These are phyloP conservation scores for Eimeria falciformis DNA, from an alignment of 169 alveolate species.

Conservation along the genomic window DNA sequence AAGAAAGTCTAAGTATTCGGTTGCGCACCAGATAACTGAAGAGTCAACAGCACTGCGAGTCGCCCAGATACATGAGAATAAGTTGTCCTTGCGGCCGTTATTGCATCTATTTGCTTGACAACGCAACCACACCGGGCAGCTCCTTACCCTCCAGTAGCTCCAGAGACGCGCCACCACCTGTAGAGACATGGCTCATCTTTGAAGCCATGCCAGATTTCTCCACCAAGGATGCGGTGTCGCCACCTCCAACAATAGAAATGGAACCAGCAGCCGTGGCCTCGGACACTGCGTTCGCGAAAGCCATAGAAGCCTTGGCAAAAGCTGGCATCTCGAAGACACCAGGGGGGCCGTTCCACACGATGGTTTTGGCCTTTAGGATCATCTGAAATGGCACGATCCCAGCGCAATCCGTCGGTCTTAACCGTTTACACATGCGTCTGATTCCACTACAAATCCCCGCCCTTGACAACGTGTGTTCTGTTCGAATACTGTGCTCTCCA, in stretches of 20 bases:
- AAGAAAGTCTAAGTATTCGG: no score
- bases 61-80: no score
- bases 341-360: slow-evolving; percentile 87
- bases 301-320: slow-evolving; percentile 78
- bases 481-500: no score
- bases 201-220: slow-evolving; percentile 90
- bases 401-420: no score
- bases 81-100: no score
- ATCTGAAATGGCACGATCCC: no score
- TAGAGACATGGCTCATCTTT: slow-evolving; percentile 96
- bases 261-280: slow-evolving; percentile 95
- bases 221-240: slow-evolving; percentile 97
- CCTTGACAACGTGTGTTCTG: no score
- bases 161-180: slow-evolving; percentile 99
- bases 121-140: slow-evolving; percentile 96
- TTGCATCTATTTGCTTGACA: slow-evolving; percentile 75
- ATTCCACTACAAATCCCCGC: no score
- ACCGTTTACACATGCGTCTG: no score
- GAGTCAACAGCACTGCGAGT: no score
- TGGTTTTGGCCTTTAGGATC: slow-evolving; percentile 81
- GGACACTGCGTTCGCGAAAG: slow-evolving; percentile 82
- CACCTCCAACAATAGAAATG: slow-evolving; percentile 96
- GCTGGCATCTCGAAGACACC: slow-evolving; percentile 85
- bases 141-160: slow-evolving; percentile 98
- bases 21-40: no score